Conservation (phyloP, 1,139 yeast species). For the Pneumocystis carinii region DNA sequence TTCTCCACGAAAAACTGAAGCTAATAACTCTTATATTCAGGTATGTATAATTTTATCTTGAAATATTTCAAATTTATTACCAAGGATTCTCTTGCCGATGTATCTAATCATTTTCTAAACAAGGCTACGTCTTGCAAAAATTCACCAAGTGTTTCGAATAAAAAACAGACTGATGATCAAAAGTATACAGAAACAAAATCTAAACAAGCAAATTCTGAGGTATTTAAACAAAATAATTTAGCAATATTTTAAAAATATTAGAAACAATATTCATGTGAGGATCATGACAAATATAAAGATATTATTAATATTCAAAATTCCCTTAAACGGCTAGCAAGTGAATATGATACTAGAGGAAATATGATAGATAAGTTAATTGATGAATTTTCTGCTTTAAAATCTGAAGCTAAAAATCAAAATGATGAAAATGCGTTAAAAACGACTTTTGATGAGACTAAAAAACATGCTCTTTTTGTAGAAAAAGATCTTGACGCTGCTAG, state of each 20-base stretch:
- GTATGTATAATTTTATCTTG: not conserved
- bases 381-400: not conserved
- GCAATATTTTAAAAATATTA: not conserved
- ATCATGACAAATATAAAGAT: not conserved
- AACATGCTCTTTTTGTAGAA: not conserved
- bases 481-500: slow-evolving; percentile 2
- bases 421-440: not conserved
- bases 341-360: slow-evolving; percentile 1
- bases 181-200: not conserved
- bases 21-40: not conserved
- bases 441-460: not conserved
- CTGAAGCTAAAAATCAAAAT: not conserved
- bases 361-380: not conserved
- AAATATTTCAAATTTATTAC: not conserved
- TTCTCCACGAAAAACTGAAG: not conserved
- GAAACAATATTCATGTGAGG: not conserved
- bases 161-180: not conserved
- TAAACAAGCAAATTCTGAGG: not conserved
- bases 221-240: not conserved
- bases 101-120: not conserved
- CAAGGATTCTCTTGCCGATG: not conserved
- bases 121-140: not conserved
- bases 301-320: not conserved
- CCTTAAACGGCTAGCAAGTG: not conserved
- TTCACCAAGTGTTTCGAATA: not conserved